Evolutionary conservation across 768 basidiomycete species (phyloP), one percentile per base, ranked within the genome.

Genomic region (Mrakia hoshinonis): DNA sequence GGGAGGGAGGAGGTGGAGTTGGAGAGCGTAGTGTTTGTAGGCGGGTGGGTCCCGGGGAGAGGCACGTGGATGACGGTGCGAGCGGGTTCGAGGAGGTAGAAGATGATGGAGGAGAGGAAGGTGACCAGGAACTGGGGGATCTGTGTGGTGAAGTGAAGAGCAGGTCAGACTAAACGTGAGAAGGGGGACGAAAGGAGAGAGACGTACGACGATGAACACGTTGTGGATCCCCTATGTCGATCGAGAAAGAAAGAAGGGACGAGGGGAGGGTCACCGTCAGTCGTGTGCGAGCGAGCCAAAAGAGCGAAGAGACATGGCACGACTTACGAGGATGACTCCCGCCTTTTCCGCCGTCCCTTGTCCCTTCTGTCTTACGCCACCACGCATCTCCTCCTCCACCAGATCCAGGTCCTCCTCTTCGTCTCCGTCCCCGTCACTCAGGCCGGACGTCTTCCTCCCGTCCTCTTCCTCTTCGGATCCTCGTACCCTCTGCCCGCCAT

Each of bases 51-150:
- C 4, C 74, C 68, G 2, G 76, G 77, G 26, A 74, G 62, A 18
- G 65, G 63, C 69, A 73, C 15, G 73, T 74, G 74, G 39, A 78
- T 74, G 11, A 78, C n/a, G 9, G 74, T 58, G 36, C 75, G 71
- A 3, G 75, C 76, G 5, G 89, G 87, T 72, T 95, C 93, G 73
- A 92, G 83, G 5, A 96, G 79, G 20, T 89, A 90, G 76, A 98
- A 96, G 58, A 97, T 84, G 73, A 94, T 81, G 12, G 92, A 86
- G 0, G 92, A 87, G 5, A 97, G 79, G 29, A 87, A 92, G 0
- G 91, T 94, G 39, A 94, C 89, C 49, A 98, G 83, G 80, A 97
- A 94, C 77, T 98, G 95, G 0, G 95, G 95, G 9, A 96, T 81
- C 74, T 75, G 65, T 20, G 6, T 10, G 51, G 22, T 24, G 24